Conservation (phyloP, 176 grass and related monocot species). For the Musa itinerans region DNA sequence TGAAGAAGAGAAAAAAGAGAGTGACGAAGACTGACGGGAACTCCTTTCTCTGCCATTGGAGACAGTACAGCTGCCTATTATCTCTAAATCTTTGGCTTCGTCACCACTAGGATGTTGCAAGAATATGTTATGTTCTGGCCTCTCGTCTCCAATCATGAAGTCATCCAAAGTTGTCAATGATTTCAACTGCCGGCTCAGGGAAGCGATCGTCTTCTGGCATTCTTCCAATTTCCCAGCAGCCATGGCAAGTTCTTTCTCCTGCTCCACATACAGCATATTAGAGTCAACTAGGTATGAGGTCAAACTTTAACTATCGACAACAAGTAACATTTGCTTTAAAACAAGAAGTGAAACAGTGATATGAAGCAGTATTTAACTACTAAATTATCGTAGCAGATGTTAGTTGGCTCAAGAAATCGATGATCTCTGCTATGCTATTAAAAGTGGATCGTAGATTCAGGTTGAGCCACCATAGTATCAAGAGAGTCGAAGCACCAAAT, state of each 20-base stretch:
- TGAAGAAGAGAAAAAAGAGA: neutral
- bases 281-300: neutral
- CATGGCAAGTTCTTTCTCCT: slow-evolving; percentile 59
- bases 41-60: slow-evolving; percentile 25
- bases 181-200: slow-evolving; percentile 75
- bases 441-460: neutral
- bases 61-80: slow-evolving; percentile 1
- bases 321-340: neutral
- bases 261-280: neutral
- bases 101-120: slow-evolving; percentile 29
- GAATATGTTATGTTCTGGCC: slow-evolving; percentile 13
- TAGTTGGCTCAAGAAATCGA: neutral
- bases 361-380: neutral
- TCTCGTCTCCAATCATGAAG: slow-evolving; percentile 20
- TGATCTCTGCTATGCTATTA: neutral
- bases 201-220: slow-evolving; percentile 92
- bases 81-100: neutral
- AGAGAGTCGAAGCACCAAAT: slow-evolving; percentile 19
- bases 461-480: neutral
- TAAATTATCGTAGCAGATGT: neutral
- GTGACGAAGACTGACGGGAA: slow-evolving; percentile 2
- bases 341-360: neutral
- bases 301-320: neutral
- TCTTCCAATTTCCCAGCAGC: slow-evolving; percentile 80
- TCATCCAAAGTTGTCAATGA: slow-evolving; percentile 54